Evolutionary conservation across 129 eudicot genomes (phyloP).

Genomic region (Flaveria brownii): DNA sequence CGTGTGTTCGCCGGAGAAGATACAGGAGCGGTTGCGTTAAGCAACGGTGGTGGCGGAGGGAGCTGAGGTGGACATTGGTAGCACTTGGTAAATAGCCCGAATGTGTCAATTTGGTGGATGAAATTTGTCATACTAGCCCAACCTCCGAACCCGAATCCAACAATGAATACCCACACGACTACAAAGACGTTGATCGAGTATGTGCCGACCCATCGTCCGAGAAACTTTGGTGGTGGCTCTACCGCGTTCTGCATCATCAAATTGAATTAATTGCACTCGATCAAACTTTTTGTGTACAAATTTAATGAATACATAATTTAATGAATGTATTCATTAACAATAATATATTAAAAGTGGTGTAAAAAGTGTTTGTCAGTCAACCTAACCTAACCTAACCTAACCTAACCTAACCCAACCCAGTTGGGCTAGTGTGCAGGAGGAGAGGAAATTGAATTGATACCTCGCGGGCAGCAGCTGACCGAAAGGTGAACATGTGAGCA

Average conservation of each 20-base stretch:
- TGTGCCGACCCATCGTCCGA: slow-evolving; percentile 85
- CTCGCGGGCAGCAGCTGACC: slow-evolving; percentile 89
- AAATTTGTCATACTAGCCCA: slow-evolving; percentile 96
- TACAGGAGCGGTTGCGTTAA: slow-evolving; percentile 56
- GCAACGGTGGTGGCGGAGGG: slow-evolving; percentile 47
- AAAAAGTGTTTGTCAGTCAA: no score
- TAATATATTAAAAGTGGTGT: neutral
- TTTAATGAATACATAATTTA: no score
- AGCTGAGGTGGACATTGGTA: slow-evolving; percentile 88
- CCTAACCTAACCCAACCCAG: no score
- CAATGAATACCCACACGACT: slow-evolving; percentile 88
- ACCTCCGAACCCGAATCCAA: slow-evolving; percentile 96
- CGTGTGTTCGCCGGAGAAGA: slow-evolving; percentile 48
- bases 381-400: no score
- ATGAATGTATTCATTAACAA: neutral
- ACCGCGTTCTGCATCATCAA: slow-evolving; percentile 72
- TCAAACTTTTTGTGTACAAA: neutral
- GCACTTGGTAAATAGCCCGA: slow-evolving; percentile 91
- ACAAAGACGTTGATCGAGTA: slow-evolving; percentile 72
- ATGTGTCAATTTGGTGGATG: slow-evolving; percentile 89
- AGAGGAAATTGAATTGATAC: slow-evolving; percentile 35
- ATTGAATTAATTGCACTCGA: neutral
- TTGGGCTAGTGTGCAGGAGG: neutral
- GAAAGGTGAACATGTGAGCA: slow-evolving; percentile 88
- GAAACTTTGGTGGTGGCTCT: slow-evolving; percentile 82